Conservation (phyloP, 805 yeast genomes). For the Ogataea kodamae region DNA sequence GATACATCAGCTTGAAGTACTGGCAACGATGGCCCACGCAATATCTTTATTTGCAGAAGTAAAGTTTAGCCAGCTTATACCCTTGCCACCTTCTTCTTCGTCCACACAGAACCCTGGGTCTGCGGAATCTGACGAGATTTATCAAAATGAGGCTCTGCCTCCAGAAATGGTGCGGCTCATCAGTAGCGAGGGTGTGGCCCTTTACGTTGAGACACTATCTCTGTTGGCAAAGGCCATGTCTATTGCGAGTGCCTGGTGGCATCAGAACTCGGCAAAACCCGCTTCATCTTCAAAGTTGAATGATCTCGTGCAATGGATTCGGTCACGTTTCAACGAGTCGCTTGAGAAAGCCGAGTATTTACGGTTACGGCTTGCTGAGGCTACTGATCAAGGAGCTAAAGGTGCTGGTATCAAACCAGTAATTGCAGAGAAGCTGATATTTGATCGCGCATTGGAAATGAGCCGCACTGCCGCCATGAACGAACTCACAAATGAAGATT, state of each 20-base stretch:
- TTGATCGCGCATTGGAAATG: constrained; percentile 91
- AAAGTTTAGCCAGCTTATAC: constrained; percentile 80
- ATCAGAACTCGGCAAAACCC: constrained; percentile 36
- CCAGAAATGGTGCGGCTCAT: constrained; percentile 53
- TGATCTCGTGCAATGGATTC: constrained; percentile 83
- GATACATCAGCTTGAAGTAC: constrained; percentile 53
- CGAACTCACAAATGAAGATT: constrained; percentile 72
- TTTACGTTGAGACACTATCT: constrained; percentile 81
- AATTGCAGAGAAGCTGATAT: constrained; percentile 79
- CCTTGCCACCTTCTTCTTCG: constrained; percentile 56
- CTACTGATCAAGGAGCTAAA: constrained; percentile 32
- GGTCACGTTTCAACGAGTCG: constrained; percentile 84
- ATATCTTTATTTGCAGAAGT: constrained; percentile 86
- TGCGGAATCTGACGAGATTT: constrained; percentile 25
- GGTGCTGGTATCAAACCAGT: constrained; percentile 29
- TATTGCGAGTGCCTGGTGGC: constrained; percentile 90
- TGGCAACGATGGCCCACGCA: constrained; percentile 90
- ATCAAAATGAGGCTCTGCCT: constrained; percentile 46
- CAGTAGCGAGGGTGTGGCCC: constrained; percentile 81
- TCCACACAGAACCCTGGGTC: constrained; percentile 10
- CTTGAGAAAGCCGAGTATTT: constrained; percentile 84
- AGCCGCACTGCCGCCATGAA: constrained; percentile 87
- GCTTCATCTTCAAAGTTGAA: constrained; percentile 47
- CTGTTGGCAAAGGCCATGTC: constrained; percentile 83
- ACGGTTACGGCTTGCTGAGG: constrained; percentile 52